phyloP scores from a whole-genome alignment of 192 early-diverging fungal species.

The Mortierella alpina region DNA sequence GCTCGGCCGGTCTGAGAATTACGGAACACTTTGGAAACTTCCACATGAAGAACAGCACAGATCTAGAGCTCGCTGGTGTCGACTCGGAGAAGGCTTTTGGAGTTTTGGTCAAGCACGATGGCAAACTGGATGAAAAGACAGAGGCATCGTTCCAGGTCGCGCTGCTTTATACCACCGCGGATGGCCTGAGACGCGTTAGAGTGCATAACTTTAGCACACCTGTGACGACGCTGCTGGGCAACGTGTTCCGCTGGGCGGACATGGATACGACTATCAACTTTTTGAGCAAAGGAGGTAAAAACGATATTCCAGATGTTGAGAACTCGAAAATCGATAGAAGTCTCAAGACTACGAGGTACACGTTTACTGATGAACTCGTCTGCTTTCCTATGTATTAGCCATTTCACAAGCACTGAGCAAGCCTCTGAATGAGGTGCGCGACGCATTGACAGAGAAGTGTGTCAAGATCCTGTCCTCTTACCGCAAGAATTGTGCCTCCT shows the following conservation, averaged over 20 bases:
- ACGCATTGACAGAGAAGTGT: slow-evolving; percentile 86
- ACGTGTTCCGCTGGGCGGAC: slow-evolving; percentile 90
- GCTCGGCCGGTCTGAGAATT: slow-evolving; percentile 89
- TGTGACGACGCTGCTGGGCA: slow-evolving; percentile 78
- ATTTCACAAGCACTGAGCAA: slow-evolving; percentile 76
- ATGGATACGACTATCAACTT: slow-evolving; percentile 93
- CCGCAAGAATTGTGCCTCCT: slow-evolving; percentile 89
- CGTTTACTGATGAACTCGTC: background rate
- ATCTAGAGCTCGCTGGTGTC: slow-evolving; percentile 92
- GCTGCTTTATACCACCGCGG: slow-evolving; percentile 92
- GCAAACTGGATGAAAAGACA: slow-evolving; percentile 85
- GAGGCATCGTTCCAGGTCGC: slow-evolving; percentile 92
- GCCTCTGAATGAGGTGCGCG: slow-evolving; percentile 80
- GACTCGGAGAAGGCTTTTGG: slow-evolving; percentile 88
- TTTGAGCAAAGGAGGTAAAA: slow-evolving; percentile 78
- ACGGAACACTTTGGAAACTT: slow-evolving; percentile 95
- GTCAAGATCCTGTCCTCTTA: slow-evolving; percentile 91
- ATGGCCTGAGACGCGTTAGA: slow-evolving; percentile 89
- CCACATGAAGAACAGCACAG: slow-evolving; percentile 90
- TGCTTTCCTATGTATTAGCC: slow-evolving; percentile 54
- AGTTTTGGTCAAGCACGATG: slow-evolving; percentile 86
- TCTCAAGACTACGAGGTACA: background rate
- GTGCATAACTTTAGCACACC: slow-evolving; percentile 89
- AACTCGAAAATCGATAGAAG: too few relatives aligned
- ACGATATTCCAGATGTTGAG: background rate